A percentile compares a stretch with the other conserved stretches of the same genome.
These are phyloP conservation scores for Grifola frondosa DNA, from an alignment of 1,284 basidiomycete genomes.

Conservation along the genomic window DNA sequence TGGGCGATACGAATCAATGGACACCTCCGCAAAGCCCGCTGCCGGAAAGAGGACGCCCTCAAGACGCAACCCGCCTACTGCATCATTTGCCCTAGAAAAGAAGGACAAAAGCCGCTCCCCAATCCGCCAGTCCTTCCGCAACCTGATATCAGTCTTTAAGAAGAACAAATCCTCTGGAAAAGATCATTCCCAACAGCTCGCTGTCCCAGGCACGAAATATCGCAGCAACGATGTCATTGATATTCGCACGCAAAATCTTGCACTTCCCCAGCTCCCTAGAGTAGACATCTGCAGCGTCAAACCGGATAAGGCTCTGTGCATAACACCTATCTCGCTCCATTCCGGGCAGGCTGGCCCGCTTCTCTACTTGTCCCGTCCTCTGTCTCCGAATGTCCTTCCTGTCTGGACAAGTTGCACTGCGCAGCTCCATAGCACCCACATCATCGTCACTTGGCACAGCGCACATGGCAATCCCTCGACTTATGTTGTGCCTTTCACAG, in stretches of 20 bases:
- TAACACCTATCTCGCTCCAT: constrained; percentile 31
- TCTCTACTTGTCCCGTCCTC: constrained; percentile 47
- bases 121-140: constrained; percentile 64
- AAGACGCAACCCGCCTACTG: too few species aligned
- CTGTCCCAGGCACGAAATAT: constrained; percentile 5
- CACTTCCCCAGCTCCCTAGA: constrained; percentile 10
- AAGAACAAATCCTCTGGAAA: constrained; percentile 43
- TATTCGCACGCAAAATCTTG: not conserved
- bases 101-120: constrained; percentile 43
- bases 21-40: constrained; percentile 1
- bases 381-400: constrained; percentile 32
- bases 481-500: constrained; percentile 46
- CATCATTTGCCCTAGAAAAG: constrained; percentile 13
- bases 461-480: constrained; percentile 43
- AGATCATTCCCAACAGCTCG: constrained; percentile 20
- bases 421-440: constrained; percentile 43
- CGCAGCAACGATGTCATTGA: not conserved
- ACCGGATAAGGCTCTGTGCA: constrained; percentile 23
- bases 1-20: constrained; percentile 33
- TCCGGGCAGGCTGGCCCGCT: constrained; percentile 45
- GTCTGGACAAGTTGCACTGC: constrained; percentile 58
- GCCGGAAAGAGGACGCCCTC: not conserved
- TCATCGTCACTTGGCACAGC: constrained; percentile 50
- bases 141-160: constrained; percentile 63
- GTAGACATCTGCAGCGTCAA: not conserved